phyloP scores from a whole-genome alignment of 257 asterid genomes.

The Datura wrightii region DNA sequence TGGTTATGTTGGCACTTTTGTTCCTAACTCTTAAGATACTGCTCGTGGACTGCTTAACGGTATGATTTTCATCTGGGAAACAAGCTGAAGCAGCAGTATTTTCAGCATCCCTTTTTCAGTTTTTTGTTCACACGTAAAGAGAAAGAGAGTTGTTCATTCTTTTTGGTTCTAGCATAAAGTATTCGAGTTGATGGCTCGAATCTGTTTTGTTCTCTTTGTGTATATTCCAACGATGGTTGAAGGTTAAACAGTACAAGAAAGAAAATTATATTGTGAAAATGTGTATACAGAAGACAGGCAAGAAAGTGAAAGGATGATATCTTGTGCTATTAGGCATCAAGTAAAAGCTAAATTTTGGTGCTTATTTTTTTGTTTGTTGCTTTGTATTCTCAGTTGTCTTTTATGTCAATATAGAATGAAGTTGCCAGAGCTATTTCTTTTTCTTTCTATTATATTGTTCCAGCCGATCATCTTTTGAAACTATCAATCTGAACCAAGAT shows the following conservation, averaged over 20 bases:
- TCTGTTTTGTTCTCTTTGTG: conserved; percentile 42
- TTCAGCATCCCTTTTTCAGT: conserved; percentile 23
- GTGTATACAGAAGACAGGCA: conserved; percentile 9
- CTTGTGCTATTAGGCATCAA: conserved; percentile 27
- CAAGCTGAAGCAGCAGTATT: conserved; percentile 26
- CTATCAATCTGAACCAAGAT: background rate
- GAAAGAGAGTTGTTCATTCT: conserved; percentile 40
- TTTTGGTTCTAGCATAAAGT: conserved; percentile 62
- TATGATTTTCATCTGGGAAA: conserved; percentile 20
- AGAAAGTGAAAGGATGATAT: conserved; percentile 20
- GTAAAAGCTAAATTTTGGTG: background rate
- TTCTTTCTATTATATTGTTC: background rate
- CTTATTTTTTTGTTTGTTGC: background rate
- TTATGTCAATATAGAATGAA: background rate
- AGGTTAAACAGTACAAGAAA: conserved; percentile 11
- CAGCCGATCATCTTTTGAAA: background rate
- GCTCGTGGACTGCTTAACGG: background rate
- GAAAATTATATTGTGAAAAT: conserved; percentile 23
- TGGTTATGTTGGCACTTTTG: conserved; percentile 78
- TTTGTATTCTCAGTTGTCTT: background rate
- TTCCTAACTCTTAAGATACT: conserved; percentile 51
- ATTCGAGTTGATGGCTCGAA: conserved; percentile 51
- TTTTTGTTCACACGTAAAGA: conserved; percentile 45
- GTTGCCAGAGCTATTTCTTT: background rate
- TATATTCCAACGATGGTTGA: conserved; percentile 39